phyloP scores from a whole-genome alignment of 352 stramenopile genomes.

The Pythium folliculosum region DNA sequence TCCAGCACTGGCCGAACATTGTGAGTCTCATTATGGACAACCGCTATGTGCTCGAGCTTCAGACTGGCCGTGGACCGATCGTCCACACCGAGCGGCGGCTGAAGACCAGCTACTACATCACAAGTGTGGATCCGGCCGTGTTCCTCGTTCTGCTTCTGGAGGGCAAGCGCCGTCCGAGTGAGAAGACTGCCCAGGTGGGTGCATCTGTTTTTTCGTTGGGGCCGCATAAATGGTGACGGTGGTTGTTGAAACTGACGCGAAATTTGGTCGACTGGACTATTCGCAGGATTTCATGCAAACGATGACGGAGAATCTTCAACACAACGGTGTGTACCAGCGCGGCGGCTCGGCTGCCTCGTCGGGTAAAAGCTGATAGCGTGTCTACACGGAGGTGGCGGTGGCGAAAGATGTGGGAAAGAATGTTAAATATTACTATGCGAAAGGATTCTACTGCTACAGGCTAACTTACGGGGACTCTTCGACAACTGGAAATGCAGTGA shows the following conservation, averaged over 20 bases:
- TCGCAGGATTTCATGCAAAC: constrained; percentile 84
- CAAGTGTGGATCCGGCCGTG: constrained; percentile 69
- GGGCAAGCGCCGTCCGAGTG: constrained; percentile 62
- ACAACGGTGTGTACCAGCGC: constrained; percentile 61
- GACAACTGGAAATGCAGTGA: constrained; percentile 2
- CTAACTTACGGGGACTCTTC: constrained; percentile 1
- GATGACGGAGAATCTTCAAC: constrained; percentile 71
- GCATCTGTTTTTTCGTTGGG: not conserved
- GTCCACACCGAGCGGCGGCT: constrained; percentile 67
- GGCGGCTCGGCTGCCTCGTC: constrained; percentile 18
- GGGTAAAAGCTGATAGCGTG: not conserved
- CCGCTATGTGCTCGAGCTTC: constrained; percentile 43
- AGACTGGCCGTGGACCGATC: constrained; percentile 26
- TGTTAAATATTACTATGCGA: constrained; percentile 28
- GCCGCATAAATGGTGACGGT: no score
- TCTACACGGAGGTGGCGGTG: not conserved
- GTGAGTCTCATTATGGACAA: constrained; percentile 89
- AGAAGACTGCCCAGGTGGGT: constrained; percentile 71
- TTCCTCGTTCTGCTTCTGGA: constrained; percentile 75
- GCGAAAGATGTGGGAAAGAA: not conserved
- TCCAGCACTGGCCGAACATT: constrained; percentile 86
- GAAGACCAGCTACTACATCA: constrained; percentile 77
- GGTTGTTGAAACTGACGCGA: not conserved
- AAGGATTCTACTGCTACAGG: constrained; percentile 21
- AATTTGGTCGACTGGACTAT: not conserved